Conservation (phyloP, 345 rosid genomes). For the Salix suchowensis region DNA sequence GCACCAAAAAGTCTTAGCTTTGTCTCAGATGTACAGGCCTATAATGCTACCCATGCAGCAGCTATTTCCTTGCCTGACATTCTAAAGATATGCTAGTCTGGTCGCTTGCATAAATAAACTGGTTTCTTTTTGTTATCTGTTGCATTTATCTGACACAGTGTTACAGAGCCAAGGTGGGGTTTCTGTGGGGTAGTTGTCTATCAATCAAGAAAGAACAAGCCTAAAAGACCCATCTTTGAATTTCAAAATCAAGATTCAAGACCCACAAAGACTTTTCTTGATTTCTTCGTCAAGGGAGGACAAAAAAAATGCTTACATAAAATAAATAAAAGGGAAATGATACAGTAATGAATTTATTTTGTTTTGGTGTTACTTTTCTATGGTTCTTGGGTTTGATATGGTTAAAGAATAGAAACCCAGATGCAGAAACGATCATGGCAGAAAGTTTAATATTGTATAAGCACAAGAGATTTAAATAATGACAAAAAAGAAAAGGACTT, state of each 20-base stretch:
- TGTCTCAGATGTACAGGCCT: constrained; percentile 28
- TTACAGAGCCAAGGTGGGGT: background rate
- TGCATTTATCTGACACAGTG: constrained; percentile 8
- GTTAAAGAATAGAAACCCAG: constrained; percentile 8
- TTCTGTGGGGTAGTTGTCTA: constrained; percentile 14
- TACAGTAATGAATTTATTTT: background rate
- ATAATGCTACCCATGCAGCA: constrained; percentile 1
- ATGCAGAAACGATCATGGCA: constrained; percentile 9
- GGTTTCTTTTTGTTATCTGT: constrained; percentile 3
- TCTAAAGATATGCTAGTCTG: constrained; percentile 33
- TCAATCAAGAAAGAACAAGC: constrained; percentile 22
- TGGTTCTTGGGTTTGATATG: background rate
- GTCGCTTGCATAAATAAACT: background rate
- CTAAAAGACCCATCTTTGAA: constrained; percentile 33
- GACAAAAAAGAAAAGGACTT: constrained; percentile 14
- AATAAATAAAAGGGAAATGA: background rate
- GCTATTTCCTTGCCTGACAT: constrained; percentile 37
- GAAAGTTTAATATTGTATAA: background rate
- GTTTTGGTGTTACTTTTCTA: background rate
- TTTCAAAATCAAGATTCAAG: constrained; percentile 28
- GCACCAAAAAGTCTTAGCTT: background rate
- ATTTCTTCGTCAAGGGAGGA: constrained; percentile 32
- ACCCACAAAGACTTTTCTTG: constrained; percentile 1
- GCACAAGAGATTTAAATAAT: background rate
- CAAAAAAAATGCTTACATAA: background rate